Conservation (phyloP, 345 rosid genomes). For the Lepidium africanum region DNA sequence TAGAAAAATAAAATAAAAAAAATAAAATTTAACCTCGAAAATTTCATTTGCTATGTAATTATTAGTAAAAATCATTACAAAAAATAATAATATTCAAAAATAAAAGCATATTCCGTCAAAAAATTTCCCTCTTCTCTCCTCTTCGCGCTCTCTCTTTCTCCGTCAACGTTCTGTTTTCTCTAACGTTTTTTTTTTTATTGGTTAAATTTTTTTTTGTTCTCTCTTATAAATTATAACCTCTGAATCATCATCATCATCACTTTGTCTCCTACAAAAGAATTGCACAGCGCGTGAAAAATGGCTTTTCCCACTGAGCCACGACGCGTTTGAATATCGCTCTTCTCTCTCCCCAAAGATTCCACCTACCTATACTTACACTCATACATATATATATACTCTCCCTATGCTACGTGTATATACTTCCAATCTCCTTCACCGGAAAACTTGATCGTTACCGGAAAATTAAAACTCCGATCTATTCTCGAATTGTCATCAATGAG, state of each 20-base stretch:
- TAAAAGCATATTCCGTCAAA: background rate
- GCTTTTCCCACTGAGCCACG: constrained; percentile 26
- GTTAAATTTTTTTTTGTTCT: background rate
- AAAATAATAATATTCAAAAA: background rate
- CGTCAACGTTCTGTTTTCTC: background rate
- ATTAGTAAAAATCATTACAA: too few relatives aligned
- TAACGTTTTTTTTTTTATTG: too few relatives aligned
- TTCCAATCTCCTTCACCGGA: background rate
- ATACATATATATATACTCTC: background rate
- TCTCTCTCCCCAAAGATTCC: constrained; percentile 12
- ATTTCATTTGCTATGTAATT: too few relatives aligned
- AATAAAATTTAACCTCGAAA: too few relatives aligned
- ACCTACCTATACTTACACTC: background rate
- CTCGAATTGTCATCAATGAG: constrained; percentile 30
- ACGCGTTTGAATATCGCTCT: constrained; percentile 25
- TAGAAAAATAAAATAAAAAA: too few relatives aligned
- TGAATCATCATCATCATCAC: constrained; percentile 5
- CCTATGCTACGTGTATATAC: constrained; percentile 20
- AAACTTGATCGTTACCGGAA: background rate
- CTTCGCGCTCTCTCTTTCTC: background rate
- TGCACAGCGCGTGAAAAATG: constrained; percentile 32
- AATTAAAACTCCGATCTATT: too few relatives aligned
- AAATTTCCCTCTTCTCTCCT: background rate
- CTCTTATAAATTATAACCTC: background rate
- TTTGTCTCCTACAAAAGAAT: constrained; percentile 17